Base-by-base conservation (phyloP, 2,329 filamentous ascomycete species). In the Aspergillus novoparasiticus region DNA sequence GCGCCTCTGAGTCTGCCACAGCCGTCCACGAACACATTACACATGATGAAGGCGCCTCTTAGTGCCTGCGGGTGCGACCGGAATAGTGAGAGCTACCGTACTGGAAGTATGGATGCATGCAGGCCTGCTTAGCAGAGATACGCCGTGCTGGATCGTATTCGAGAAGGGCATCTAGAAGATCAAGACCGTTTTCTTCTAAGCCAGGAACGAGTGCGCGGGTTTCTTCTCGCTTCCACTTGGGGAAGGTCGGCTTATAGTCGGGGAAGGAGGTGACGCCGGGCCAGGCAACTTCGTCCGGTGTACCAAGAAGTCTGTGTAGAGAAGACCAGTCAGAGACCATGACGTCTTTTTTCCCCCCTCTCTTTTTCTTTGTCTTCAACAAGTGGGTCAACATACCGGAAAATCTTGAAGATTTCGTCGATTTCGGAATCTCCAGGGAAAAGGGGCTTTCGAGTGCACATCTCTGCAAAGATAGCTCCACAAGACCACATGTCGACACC, bases 401-500 rank as follows among this genome's bases (percentile, higher is more conserved):
- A 97, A 76, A 90, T 96, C 82, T 94, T 95, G 85, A 96, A 96
- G 75, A 96, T 96, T 79, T 96, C 92, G 74, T 96, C 92, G 79
- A 96, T 96, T 76, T 96, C 92, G 6, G 92, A 95, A 76, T 97
- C 93, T 63, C 93, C 93, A 14, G 93, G 93, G 83, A 97, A 97
- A 50, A 97, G 84, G 6, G 93, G 93, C 81, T 96, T 96, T 73
- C 92, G 88, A 1, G 93, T 97, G 80, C 92, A 96, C 94, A 97
- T 97, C 80, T 97, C 93, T 11, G 94, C 93, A 78, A 97, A 96
- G 79, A 97, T 97, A 78, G 93, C 95, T 66, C 93, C 93, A 57
- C 94, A 89, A 36, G 92, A 95, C 93, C 93, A 97, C 91, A 97
- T 97, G 75, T 97, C 93, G 48, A 97, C 93, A 62, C 93, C 93